Conservation (phyloP, 441 rosid genomes). For the Kokia cookei region DNA sequence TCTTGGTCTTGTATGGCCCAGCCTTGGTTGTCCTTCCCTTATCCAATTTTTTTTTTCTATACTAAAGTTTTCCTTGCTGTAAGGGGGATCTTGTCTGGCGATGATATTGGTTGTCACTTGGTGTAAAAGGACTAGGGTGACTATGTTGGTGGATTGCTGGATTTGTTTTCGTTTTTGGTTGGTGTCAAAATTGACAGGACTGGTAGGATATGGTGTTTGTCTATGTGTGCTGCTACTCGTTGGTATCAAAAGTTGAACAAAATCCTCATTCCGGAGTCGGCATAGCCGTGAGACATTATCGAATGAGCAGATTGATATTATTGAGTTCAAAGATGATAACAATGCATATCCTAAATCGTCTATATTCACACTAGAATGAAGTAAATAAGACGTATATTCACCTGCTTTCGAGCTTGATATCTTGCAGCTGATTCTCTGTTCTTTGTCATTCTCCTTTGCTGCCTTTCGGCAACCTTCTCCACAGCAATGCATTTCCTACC, state of each 20-base stretch:
- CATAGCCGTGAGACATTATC: not conserved
- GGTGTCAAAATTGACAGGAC: too few relatives aligned
- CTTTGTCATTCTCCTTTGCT: slow-evolving; percentile 97
- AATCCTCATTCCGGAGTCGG: not conserved
- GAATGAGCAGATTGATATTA: not conserved
- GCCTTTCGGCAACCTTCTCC: slow-evolving; percentile 95
- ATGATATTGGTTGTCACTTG: too few relatives aligned
- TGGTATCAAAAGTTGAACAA: too few relatives aligned
- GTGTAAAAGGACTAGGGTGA: too few relatives aligned
- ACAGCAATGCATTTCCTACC: slow-evolving; percentile 61
- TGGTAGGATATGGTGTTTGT: too few relatives aligned
- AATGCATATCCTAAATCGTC: not conserved
- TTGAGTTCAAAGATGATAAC: not conserved
- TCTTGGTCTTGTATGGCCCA: not conserved
- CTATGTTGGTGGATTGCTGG: too few relatives aligned
- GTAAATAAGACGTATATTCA: slow-evolving; percentile 18
- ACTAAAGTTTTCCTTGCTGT: too few relatives aligned
- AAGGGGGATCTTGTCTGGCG: too few relatives aligned
- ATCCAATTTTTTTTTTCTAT: too few relatives aligned
- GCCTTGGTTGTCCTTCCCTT: not conserved
- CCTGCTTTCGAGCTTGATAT: slow-evolving; percentile 95
- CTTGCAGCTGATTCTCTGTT: slow-evolving; percentile 96
- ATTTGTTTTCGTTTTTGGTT: too few relatives aligned
- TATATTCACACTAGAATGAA: not conserved
- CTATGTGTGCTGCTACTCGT: too few relatives aligned